phyloP scores from a whole-genome alignment of 1,284 basidiomycete species.

The Ganoderma resinaceum region DNA sequence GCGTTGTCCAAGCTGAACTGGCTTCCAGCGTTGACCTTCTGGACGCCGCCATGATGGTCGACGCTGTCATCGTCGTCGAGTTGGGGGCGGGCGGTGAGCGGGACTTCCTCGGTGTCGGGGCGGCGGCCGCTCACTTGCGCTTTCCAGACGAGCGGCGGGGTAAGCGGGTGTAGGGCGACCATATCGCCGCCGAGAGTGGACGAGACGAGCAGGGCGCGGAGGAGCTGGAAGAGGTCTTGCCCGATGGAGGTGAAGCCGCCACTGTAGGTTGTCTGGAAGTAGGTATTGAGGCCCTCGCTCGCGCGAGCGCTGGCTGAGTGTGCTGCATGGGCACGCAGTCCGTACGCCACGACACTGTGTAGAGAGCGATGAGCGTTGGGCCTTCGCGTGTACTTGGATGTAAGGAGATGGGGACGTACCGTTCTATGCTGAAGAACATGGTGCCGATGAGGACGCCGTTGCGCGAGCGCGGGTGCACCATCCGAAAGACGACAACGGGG shows the following conservation, averaged over 20 bases:
- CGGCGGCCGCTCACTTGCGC: not conserved
- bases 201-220: constrained; percentile 42
- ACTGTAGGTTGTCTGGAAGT: constrained; percentile 41
- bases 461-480: constrained; percentile 22
- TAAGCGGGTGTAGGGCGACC: constrained; percentile 3
- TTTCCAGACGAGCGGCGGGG: not conserved
- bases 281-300: constrained; percentile 37
- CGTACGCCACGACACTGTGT: constrained; percentile 35
- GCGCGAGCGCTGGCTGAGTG: constrained; percentile 30
- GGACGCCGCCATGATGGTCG: no score
- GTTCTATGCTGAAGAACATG: constrained; percentile 25
- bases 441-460: constrained; percentile 26
- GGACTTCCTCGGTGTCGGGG: not conserved
- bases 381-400: not conserved
- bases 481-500: constrained; percentile 25
- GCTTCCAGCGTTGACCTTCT: no score
- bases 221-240: constrained; percentile 34
- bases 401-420: constrained; percentile 18
- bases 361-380: not conserved
- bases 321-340: constrained; percentile 41
- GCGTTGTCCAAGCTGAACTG: no score
- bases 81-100: no score
- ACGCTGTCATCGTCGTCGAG: not conserved
- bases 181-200: constrained; percentile 30
- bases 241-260: constrained; percentile 41